phyloP scores from a whole-genome alignment of 2,329 filamentous ascomycete species.

The Fusarium sp. region DNA sequence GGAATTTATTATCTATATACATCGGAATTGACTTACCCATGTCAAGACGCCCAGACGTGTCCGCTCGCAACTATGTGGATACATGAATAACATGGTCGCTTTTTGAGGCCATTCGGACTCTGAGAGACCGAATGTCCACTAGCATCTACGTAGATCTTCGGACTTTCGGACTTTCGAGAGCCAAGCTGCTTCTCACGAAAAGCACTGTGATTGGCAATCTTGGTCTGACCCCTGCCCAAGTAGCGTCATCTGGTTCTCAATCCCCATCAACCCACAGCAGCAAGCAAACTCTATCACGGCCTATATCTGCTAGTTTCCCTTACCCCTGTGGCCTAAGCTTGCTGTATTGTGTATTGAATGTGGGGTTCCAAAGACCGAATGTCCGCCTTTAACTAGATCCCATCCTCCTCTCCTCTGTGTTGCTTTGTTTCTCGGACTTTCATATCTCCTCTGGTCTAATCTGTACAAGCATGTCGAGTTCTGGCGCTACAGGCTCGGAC shows the following conservation, averaged over 20 bases:
- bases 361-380: conserved; percentile 27
- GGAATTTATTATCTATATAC: conserved; percentile 13
- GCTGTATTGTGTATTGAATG: conserved; percentile 13
- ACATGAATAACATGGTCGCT: conserved; percentile 10
- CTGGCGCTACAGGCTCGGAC: conserved; percentile 20
- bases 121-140: conserved; percentile 30
- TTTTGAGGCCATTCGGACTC: conserved; percentile 39
- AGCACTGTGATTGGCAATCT: conserved; percentile 6
- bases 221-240: not conserved
- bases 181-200: conserved; percentile 22
- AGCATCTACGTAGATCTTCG: conserved; percentile 5
- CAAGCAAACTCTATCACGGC: conserved; percentile 12
- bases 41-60: not conserved
- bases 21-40: conserved; percentile 7
- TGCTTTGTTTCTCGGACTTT: conserved; percentile 18
- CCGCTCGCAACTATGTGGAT: conserved; percentile 25
- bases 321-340: not conserved
- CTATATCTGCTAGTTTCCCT: conserved; percentile 9
- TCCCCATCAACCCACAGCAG: not conserved
- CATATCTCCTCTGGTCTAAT: not conserved
- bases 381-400: conserved; percentile 11
- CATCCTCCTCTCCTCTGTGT: not conserved
- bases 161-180: conserved; percentile 12
- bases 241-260: not conserved
- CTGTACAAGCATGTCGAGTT: conserved; percentile 23